A percentile compares a stretch with the other conserved stretches of the same genome.
Evolutionary conservation across 768 basidiomycete species (phyloP).

Genomic region (Naganishia friedmannii): DNA sequence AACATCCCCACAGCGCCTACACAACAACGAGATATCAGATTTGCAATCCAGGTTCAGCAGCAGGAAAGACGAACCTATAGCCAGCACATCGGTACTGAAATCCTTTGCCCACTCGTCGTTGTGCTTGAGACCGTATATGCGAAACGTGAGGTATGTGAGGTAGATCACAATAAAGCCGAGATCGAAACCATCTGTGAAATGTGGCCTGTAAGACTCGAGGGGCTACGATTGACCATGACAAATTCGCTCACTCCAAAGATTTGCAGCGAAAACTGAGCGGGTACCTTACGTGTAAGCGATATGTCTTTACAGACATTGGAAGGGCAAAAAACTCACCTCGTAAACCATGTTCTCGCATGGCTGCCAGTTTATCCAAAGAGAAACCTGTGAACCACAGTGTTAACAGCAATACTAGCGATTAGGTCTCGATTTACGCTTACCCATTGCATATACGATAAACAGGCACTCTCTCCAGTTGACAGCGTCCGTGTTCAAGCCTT

Average conservation of each 20-base stretch:
- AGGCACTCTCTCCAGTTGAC: constrained; percentile 67
- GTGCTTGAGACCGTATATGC: constrained; percentile 73
- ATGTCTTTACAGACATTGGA: neutral
- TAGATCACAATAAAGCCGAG: constrained; percentile 82
- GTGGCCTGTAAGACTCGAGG: neutral
- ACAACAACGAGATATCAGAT: neutral
- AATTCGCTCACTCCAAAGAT: constrained; percentile 39
- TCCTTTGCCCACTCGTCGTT: constrained; percentile 64
- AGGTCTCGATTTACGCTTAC: constrained; percentile 37
- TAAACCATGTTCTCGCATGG: constrained; percentile 93
- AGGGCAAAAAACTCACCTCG: constrained; percentile 60
- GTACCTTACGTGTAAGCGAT: neutral
- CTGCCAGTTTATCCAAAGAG: constrained; percentile 84
- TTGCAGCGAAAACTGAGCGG: constrained; percentile 42
- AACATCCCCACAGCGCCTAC: constrained; percentile 75
- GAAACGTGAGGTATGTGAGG: constrained; percentile 69
- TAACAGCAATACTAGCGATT: neutral
- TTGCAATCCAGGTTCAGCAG: too few species aligned
- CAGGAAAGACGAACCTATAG: constrained; percentile 59
- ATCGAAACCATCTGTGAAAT: constrained; percentile 69
- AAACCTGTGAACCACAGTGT: constrained; percentile 62
- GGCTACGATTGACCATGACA: neutral
- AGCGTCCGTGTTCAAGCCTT: constrained; percentile 62
- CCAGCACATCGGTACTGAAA: constrained; percentile 76
- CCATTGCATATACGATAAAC: constrained; percentile 66